Base-by-base conservation (phyloP, 768 basidiomycete genomes). In the Leucogyrophana mollusca region DNA sequence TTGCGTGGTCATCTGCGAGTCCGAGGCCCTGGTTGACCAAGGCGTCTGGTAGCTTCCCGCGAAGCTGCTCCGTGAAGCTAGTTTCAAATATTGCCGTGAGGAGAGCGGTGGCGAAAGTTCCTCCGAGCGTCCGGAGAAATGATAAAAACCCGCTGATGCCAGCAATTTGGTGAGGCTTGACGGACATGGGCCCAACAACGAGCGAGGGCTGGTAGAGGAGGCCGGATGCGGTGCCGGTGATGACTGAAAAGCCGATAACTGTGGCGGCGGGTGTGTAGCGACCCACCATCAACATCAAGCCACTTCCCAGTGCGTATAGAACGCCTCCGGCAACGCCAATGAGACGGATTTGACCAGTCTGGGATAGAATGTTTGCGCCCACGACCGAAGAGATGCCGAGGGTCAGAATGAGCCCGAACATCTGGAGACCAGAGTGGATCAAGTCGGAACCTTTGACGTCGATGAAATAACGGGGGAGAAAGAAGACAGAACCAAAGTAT, bases 391-490 rank as follows among this genome's bases (percentile, higher is more conserved):
- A 62, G 23, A 57, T 56, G 24, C 68, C 67, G 10, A 67, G 58
- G 1, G 64, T 58, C 0, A 67, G 53, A 43, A 64, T 69, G 23
- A 67, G 33, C 7, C 68, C 66, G 10, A 67, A 46, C 68, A 69
- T 69, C 30, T 67, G 64, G 5, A 67, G 35, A n/a, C 66, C 66
- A 0, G 66, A 66, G 25, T 46, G 56, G 32, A 69, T 58, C 37
- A 69, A 46, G 40, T 43, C 55, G 25, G 65, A 69, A 14, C 59
- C 53, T 30, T 66, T 67, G 51, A 67, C 46, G 40, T 69, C 67
- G 51, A 70, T 70, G 39, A 67, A 69, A 48, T 69, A 67, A 32
- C 65, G 68, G n/a, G 66, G 66, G 20, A 67, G 58, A 51, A 70
- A 67, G 49, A 70, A 67, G 46, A 69, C 66, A 11, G 56, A 55